Base-by-base conservation (phyloP, 2,329 filamentous ascomycete genomes). In the Claviceps purpurea region DNA sequence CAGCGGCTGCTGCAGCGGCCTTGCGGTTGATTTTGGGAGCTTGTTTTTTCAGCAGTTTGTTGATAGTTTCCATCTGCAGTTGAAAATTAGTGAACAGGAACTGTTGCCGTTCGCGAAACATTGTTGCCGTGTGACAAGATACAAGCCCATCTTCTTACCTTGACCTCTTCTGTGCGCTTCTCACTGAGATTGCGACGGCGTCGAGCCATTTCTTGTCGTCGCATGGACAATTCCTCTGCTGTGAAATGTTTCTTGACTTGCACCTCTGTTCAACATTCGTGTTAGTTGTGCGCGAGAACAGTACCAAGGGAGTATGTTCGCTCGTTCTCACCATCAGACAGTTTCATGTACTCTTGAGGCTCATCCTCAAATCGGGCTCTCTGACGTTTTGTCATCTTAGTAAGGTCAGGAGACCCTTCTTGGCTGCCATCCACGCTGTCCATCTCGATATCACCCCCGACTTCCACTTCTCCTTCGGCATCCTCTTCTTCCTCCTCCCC, bases 21-120 rank as follows among this genome's bases (percentile, higher is more conserved):
- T 77, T 78, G 57, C 74, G 72, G 57, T 77, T 84, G 52, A 79
- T 80, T 67, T 91, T 90, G 24, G 87, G 84, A 1, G 87, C 85
- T 65, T 90, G 87, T 64, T 90, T 89, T 68, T 89, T 89, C 50
- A 93, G 79, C 2, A 93, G 80, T 61, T 90, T 89, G 73, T 93
- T 90, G 76, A 93, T 91, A 0, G 87, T 93, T 73, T 91, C 87
- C 78, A 89, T 87, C 86, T 90, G 59, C 20, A 49, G 30, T 22
- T 6, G 5, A 14, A 5, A 2, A 24, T 54, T 30, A 54, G 53
- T 14, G 20, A 43, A 48, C 11, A 24, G 16, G n/a, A 4, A 3
- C 20, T 26, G 20, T 30, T 41, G 37, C 10, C 3, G 10, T 34
- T 34, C 30, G 30, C 30, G 10, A 34, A 11, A 34, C 4, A 11